phyloP scores from a whole-genome alignment of 1,284 basidiomycete species.

The Afroboletus lepidellus region DNA sequence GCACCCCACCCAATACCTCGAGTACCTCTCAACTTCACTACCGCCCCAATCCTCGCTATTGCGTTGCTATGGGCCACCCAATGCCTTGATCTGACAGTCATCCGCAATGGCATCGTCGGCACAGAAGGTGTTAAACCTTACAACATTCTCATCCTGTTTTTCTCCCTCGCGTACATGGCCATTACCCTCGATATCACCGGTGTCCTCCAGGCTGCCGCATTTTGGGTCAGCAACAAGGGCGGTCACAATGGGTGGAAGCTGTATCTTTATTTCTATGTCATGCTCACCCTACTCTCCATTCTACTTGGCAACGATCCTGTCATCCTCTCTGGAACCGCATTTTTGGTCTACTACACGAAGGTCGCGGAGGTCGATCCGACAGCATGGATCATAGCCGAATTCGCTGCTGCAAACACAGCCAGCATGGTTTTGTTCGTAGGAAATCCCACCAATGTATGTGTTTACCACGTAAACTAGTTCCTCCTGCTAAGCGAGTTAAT shows the following conservation, averaged over 20 bases:
- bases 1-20: slow-evolving; percentile 37
- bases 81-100: slow-evolving; percentile 62
- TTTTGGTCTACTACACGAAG: slow-evolving; percentile 83
- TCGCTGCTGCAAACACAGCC: slow-evolving; percentile 79
- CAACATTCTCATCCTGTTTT: slow-evolving; percentile 91
- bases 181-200: slow-evolving; percentile 92
- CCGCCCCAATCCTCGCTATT: slow-evolving; percentile 79
- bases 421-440: slow-evolving; percentile 67
- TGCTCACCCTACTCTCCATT: slow-evolving; percentile 78
- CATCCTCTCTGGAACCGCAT: slow-evolving; percentile 83
- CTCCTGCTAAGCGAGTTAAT: neutral
- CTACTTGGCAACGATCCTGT: slow-evolving; percentile 90
- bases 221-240: slow-evolving; percentile 80
- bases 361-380: slow-evolving; percentile 54
- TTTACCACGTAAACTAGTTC: neutral
- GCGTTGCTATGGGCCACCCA: slow-evolving; percentile 75
- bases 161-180: slow-evolving; percentile 91
- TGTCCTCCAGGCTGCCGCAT: slow-evolving; percentile 82
- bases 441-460: slow-evolving; percentile 67
- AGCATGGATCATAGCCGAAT: slow-evolving; percentile 55
- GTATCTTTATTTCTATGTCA: slow-evolving; percentile 76
- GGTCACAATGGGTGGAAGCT: slow-evolving; percentile 69
- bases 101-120: slow-evolving; percentile 74
- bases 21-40: slow-evolving; percentile 65
- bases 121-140: slow-evolving; percentile 82